phyloP scores from a whole-genome alignment of 2,329 filamentous ascomycete genomes.

The Thelonectria olida region DNA sequence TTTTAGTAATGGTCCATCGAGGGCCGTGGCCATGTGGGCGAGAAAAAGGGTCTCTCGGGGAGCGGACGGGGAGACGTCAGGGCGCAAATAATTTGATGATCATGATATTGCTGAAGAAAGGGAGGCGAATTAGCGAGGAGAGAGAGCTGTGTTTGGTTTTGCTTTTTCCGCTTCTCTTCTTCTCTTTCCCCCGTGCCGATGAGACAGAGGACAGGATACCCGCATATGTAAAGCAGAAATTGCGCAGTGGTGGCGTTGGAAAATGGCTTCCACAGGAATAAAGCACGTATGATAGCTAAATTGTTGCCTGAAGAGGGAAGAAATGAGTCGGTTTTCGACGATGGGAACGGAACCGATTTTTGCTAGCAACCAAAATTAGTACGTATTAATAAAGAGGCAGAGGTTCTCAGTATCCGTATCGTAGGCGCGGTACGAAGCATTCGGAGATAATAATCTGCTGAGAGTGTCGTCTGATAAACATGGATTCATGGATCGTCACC shows the following conservation, averaged over 20 bases:
- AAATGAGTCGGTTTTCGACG: constrained; percentile 2
- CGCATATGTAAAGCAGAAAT: constrained; percentile 11
- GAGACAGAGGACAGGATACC: too few relatives aligned
- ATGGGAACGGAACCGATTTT: constrained; percentile 13
- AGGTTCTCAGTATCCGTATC: too few relatives aligned
- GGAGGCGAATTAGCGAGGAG: too few relatives aligned
- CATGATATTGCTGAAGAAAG: neutral
- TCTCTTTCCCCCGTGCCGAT: neutral
- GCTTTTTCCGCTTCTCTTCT: neutral
- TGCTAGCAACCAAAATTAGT: neutral
- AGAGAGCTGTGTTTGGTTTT: neutral
- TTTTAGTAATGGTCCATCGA: constrained; percentile 15
- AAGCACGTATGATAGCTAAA: too few relatives aligned
- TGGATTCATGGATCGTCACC: constrained; percentile 37
- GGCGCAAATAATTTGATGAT: constrained; percentile 11
- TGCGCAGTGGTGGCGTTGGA: neutral
- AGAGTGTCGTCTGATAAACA: constrained; percentile 36
- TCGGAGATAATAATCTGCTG: neutral
- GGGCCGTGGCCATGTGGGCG: constrained; percentile 7
- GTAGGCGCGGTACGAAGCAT: neutral
- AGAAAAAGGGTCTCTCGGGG: constrained; percentile 19
- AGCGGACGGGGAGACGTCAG: constrained; percentile 2
- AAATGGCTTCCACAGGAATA: neutral
- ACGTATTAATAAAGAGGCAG: too few relatives aligned
- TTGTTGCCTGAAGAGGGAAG: neutral